Conservation (phyloP, 257 asterid genomes). For the Plantago major region DNA sequence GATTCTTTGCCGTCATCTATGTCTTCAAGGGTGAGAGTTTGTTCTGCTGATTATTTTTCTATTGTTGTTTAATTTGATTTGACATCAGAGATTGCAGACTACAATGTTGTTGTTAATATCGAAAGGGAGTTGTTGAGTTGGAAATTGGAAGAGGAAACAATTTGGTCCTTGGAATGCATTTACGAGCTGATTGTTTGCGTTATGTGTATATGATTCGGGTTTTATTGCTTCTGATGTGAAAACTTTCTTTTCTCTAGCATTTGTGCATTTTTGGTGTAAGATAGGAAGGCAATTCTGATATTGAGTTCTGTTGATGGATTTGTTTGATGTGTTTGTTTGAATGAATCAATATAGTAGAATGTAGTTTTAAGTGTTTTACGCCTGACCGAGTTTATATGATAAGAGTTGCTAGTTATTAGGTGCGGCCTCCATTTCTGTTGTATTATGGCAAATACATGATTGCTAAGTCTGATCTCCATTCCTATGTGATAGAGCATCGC, state of each 20-base stretch:
- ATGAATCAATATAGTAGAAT: no score
- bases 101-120: not conserved
- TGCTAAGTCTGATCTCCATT: not conserved
- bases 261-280: not conserved
- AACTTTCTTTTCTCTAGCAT: not conserved
- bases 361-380: not conserved
- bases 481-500: not conserved
- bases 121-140: not conserved
- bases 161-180: not conserved
- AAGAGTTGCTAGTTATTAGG: not conserved
- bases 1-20: constrained; percentile 20
- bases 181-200: not conserved
- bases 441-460: not conserved
- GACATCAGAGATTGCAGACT: not conserved
- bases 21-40: constrained; percentile 44
- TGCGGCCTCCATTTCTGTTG: not conserved
- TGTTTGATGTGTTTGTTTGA: no score
- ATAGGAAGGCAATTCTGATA: not conserved
- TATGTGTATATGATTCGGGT: not conserved
- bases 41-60: not conserved
- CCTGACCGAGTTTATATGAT: not conserved
- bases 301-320: not conserved
- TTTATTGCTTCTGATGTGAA: not conserved
- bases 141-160: not conserved
- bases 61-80: constrained; percentile 1